Evolutionary conservation across 1,139 yeast species (phyloP), one percentile per base, ranked within the genome.

Genomic region (Saccharomyces hybrid): DNA sequence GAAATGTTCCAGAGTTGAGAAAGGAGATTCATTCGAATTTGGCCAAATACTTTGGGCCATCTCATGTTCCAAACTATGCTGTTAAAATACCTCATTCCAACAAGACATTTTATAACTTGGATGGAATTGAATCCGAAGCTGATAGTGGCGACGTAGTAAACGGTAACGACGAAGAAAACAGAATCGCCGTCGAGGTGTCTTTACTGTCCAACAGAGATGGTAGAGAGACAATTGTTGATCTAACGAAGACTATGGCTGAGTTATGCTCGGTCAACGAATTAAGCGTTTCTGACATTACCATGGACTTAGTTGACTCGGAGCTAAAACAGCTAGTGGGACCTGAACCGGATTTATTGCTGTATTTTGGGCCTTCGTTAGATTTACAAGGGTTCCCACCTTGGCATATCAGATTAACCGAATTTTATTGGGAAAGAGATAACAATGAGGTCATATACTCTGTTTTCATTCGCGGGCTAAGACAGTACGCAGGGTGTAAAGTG

Each of bases 341-440:
- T 11, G 99, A 95, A 68, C 99, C 99, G 0, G 99, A 95, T 67
- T 75, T 93, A 59, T 75, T 93, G 53, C 76, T 95, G 47, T 74
- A 88, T 54, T 93, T 93, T 70, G 89, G 90, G n/a, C 96, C 97
- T 8, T 76, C 76, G 20, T 76, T 93, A 59, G 95, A 90, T 67
- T 77, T 95, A 53, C 96, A 90, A 69, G 97, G 96, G 31, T 95
- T 85, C 69, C 98, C 99, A 20, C 99, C 99, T 27, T 93, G 99
- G 99, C 98, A 93, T 66, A 82, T 90, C 47, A 78, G 99, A 58
- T 79, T 95, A 55, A 80, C 91, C 9, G 99, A 93, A 66, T 82
- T 93, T 63, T 91, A 85, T 72, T 88, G 95, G 88, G 93, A 88
- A 64, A 85, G 88, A 6, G 96, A 88, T 66, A 86, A 88, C 66